These are phyloP conservation scores for Nakataea oryzae DNA, from an alignment of 2,329 filamentous ascomycete genomes.

Conservation along the genomic window DNA sequence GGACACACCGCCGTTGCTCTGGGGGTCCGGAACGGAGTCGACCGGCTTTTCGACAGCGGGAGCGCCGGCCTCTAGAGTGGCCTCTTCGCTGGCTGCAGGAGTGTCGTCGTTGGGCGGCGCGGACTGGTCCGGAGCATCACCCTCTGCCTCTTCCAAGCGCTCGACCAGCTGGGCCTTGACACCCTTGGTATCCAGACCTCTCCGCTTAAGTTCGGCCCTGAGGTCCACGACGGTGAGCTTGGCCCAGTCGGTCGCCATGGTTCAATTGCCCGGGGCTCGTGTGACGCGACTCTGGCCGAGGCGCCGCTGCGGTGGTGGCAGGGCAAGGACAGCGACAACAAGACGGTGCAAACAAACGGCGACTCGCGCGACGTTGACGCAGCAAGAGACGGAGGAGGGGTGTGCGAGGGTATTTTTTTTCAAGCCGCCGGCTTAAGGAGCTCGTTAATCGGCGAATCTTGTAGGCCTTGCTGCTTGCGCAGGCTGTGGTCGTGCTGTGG, in stretches of 20 bases:
- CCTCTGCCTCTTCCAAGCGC: conserved; percentile 31
- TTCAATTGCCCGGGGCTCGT: conserved; percentile 6
- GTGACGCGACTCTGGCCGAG: background rate
- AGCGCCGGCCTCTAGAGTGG: background rate
- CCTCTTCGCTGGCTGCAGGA: background rate
- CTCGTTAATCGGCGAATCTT: background rate
- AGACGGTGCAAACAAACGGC: background rate
- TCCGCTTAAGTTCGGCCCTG: conserved; percentile 62
- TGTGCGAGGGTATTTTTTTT: background rate
- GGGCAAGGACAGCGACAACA: background rate
- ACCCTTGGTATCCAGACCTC: conserved; percentile 58
- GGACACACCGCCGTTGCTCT: background rate
- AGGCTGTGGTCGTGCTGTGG: background rate
- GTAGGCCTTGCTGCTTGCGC: background rate
- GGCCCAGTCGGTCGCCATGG: conserved; percentile 39
- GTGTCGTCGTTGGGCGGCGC: background rate
- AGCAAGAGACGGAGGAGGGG: background rate
- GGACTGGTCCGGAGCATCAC: conserved; percentile 6
- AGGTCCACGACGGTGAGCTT: conserved; percentile 65
- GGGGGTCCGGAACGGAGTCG: background rate
- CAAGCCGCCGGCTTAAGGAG: background rate
- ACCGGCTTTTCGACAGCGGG: background rate
- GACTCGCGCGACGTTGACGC: background rate
- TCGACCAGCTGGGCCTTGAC: conserved; percentile 64
- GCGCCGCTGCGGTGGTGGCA: background rate